Conservation (phyloP, 202 grass and related monocot genomes). For the Musa balbisiana region DNA sequence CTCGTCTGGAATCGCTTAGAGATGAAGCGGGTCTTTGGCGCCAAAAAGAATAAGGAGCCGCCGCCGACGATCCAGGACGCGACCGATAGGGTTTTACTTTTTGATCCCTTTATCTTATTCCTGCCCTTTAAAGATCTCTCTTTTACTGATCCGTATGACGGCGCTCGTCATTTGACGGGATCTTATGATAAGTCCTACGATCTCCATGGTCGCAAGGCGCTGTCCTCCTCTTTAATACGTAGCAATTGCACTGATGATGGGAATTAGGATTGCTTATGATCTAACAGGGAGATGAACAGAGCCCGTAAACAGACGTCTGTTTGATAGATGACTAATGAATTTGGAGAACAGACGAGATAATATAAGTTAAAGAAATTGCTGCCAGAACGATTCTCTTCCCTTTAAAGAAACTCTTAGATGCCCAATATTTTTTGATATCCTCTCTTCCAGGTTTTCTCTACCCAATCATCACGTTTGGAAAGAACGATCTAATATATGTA, state of each 20-base stretch:
- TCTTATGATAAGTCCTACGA: background rate
- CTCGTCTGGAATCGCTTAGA: background rate
- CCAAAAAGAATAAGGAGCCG: slow-evolving; percentile 88
- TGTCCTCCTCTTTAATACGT: background rate
- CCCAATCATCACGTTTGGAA: too few relatives aligned
- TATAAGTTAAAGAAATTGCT: too few relatives aligned
- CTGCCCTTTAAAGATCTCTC: background rate
- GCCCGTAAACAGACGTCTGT: background rate
- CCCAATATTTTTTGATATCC: background rate
- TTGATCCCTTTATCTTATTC: background rate
- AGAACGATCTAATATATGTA: too few relatives aligned
- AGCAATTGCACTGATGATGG: too few relatives aligned
- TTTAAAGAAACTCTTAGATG: too few relatives aligned
- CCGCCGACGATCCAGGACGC: slow-evolving; percentile 81
- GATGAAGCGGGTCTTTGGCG: slow-evolving; percentile 97
- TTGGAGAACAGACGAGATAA: too few relatives aligned
- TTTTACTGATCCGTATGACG: background rate
- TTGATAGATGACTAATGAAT: background rate
- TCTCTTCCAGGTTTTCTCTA: background rate
- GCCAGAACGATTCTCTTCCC: too few relatives aligned
- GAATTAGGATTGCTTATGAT: too few relatives aligned
- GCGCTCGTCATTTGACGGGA: background rate
- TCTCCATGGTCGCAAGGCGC: background rate
- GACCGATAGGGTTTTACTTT: slow-evolving; percentile 50
- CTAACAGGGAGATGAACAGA: too few relatives aligned